Evolutionary conservation across 148 eudicot species (phyloP).

Genomic region (Arbutus unedo): DNA sequence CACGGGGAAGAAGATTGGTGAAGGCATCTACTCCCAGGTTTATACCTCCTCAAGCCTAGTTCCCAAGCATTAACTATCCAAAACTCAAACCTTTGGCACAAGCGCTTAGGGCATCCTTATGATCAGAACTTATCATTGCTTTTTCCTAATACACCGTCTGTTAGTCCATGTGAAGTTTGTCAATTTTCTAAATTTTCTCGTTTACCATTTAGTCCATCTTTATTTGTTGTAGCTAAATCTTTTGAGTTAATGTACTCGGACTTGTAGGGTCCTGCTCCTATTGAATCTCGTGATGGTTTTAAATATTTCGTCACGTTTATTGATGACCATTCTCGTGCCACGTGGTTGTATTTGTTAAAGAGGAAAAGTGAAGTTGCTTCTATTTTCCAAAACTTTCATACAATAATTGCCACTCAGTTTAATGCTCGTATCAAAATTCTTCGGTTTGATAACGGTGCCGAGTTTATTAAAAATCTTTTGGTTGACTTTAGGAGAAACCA

Average conservation of each 20-base stretch:
- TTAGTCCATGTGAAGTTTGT: background rate
- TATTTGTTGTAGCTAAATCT: background rate
- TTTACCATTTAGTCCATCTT: background rate
- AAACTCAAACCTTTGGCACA: background rate
- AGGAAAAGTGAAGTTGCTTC: background rate
- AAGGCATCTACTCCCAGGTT: background rate
- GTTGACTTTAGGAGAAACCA: background rate
- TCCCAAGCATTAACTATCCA: background rate
- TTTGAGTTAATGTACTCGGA: conserved; percentile 1
- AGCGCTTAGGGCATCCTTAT: background rate
- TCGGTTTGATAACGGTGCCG: background rate
- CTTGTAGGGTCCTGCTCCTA: background rate
- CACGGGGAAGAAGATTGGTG: background rate
- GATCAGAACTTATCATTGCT: background rate
- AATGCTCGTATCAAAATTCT: background rate
- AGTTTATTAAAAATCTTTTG: background rate
- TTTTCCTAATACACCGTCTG: background rate
- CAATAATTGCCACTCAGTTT: background rate
- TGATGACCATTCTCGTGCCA: background rate
- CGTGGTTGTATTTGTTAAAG: background rate
- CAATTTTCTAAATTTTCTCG: background rate
- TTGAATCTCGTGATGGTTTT: background rate
- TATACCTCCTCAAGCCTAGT: background rate
- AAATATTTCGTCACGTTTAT: background rate
- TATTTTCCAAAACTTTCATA: background rate